Conservation (phyloP, 1,284 basidiomycete species). For the Rhodotorula sp. region DNA sequence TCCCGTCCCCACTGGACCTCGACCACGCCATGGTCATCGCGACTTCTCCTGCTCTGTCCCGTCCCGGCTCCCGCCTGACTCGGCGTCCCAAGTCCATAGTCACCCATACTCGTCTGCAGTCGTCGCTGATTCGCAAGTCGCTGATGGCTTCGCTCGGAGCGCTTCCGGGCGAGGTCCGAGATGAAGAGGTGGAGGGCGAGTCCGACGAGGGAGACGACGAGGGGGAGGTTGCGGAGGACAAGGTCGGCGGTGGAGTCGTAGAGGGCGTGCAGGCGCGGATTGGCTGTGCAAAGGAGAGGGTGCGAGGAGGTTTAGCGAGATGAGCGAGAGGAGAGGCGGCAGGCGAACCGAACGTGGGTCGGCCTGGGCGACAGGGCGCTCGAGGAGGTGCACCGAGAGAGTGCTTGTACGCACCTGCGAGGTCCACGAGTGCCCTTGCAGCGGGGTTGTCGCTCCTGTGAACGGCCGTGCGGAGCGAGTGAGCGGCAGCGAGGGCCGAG, state of each 20-base stretch:
- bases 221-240: neutral
- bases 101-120: conserved; percentile 15
- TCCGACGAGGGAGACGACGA: conserved; percentile 9
- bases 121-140: neutral
- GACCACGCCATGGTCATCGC: conserved; percentile 17
- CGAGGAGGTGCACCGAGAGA: neutral
- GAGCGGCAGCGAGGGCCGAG: neutral
- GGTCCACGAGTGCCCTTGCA: neutral
- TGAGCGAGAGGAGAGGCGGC: neutral
- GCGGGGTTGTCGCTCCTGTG: conserved; percentile 8
- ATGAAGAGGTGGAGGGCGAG: conserved; percentile 10
- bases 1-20: conserved; percentile 38
- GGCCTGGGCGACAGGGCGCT: neutral
- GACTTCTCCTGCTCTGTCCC: neutral
- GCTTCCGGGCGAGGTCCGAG: neutral
- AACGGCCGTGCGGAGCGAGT: neutral
- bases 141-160: neutral
- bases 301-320: neutral
- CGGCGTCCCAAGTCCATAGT: conserved; percentile 22
- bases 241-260: neutral
- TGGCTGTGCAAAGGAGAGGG: neutral
- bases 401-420: conserved; percentile 4
- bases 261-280: neutral
- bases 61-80: neutral
- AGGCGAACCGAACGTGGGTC: neutral